Conservation (phyloP, 495 filamentous ascomycete genomes). For the Penicillium longicatenatum region DNA sequence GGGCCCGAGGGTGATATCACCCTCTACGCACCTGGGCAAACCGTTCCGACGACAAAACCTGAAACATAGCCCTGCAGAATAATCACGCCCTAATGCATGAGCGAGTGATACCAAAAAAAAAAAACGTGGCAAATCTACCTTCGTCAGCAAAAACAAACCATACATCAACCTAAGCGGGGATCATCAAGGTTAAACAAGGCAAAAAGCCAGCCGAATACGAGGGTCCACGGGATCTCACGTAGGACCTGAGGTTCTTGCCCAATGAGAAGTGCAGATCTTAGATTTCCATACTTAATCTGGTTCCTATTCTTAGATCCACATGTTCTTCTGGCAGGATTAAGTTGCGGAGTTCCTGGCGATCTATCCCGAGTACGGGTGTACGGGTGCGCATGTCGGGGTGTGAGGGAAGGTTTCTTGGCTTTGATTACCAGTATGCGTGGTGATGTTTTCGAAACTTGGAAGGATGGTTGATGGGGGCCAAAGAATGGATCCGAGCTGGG, state of each 20-base stretch:
- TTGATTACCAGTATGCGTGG: too few species aligned
- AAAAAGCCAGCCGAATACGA: background rate
- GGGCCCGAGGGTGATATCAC: background rate
- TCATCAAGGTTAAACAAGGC: background rate
- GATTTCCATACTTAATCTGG: background rate
- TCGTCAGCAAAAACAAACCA: background rate
- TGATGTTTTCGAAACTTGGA: too few species aligned
- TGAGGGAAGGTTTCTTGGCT: too few species aligned
- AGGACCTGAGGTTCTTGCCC: background rate
- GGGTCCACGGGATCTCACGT: background rate
- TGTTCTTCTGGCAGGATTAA: background rate
- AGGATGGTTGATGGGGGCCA: too few species aligned
- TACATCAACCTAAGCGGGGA: background rate
- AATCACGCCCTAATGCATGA: background rate
- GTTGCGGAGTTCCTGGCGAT: background rate
- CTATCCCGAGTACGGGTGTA: background rate
- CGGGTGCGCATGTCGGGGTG: too few species aligned
- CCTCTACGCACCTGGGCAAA: background rate
- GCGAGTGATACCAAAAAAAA: background rate
- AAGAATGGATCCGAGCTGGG: too few species aligned
- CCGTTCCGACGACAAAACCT: background rate
- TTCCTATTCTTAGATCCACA: background rate
- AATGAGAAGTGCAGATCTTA: background rate
- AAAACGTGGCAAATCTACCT: background rate
- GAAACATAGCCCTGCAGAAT: background rate